Conservation (phyloP, 768 basidiomycete species). For the Pleurotus platypus region DNA sequence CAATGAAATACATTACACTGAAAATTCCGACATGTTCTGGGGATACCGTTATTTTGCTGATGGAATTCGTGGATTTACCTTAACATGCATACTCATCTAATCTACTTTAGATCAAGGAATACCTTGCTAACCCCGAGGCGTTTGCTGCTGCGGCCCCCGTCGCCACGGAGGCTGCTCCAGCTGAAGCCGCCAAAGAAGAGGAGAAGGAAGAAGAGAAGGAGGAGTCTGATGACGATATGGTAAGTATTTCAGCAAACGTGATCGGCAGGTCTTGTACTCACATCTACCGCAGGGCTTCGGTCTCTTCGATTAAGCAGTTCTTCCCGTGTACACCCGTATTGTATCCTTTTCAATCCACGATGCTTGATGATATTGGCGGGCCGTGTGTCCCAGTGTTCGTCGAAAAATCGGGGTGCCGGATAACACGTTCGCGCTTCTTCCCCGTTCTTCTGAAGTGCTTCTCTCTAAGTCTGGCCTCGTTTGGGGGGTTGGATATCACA, state of each 20-base stretch:
- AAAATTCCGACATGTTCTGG: constrained; percentile 70
- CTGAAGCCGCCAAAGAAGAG: constrained; percentile 57
- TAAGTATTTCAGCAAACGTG: constrained; percentile 29
- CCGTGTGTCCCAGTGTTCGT: constrained; percentile 4
- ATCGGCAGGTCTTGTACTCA: constrained; percentile 13
- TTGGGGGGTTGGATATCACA: too few relatives aligned
- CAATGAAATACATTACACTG: constrained; percentile 56
- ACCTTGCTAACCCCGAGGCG: constrained; percentile 97
- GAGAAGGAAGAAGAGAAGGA: constrained; percentile 84
- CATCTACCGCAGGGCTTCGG: constrained; percentile 73
- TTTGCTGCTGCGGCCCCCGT: constrained; percentile 80
- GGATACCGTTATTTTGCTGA: constrained; percentile 28
- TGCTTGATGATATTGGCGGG: neutral
- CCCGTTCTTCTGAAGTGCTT: too few relatives aligned
- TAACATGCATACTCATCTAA: constrained; percentile 11
- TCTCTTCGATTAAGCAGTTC: constrained; percentile 72
- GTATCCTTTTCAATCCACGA: neutral
- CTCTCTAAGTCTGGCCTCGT: too few relatives aligned
- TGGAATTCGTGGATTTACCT: constrained; percentile 4
- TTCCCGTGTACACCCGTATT: constrained; percentile 1
- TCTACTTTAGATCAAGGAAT: constrained; percentile 77
- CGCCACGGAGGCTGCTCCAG: constrained; percentile 49
- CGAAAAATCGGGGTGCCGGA: too few relatives aligned
- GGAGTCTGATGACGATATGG: constrained; percentile 88
- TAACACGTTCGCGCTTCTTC: too few relatives aligned